phyloP scores from a whole-genome alignment of 306 rosid species.

The Glycine soja region DNA sequence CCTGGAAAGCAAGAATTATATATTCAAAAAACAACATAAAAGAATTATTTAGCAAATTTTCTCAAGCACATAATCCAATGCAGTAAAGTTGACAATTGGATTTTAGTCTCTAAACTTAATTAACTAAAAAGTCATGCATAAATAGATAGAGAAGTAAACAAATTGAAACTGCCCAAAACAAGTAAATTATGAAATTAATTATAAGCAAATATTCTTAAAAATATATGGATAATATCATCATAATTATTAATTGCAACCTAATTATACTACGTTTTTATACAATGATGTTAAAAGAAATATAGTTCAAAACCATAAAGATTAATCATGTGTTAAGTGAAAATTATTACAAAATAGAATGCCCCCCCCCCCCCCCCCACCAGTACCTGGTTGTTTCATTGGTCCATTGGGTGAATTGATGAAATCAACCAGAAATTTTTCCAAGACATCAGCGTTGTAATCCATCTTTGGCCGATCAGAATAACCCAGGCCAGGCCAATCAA shows the following conservation, averaged over 20 bases:
- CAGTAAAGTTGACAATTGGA: neutral
- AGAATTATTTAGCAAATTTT: neutral
- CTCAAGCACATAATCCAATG: slow-evolving; percentile 1
- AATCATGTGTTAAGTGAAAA: neutral
- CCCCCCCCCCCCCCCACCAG: slow-evolving; percentile 19
- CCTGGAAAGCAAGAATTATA: neutral
- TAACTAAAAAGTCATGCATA: neutral
- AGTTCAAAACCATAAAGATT: slow-evolving; percentile 18
- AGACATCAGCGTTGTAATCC: slow-evolving; percentile 83
- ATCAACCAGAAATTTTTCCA: slow-evolving; percentile 87
- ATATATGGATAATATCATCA: neutral
- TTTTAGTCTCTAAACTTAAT: slow-evolving; percentile 7
- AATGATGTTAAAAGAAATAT: slow-evolving; percentile 16
- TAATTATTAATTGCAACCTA: slow-evolving; percentile 8
- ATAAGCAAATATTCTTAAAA: neutral
- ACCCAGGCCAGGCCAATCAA: slow-evolving; percentile 98
- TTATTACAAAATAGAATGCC: slow-evolving; percentile 8
- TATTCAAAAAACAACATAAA: slow-evolving; percentile 20
- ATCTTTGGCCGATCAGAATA: slow-evolving; percentile 91
- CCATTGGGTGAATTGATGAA: slow-evolving; percentile 77
- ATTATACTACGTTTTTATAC: slow-evolving; percentile 1
- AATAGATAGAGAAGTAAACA: neutral
- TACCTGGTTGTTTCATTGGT: slow-evolving; percentile 77
- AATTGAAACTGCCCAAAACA: slow-evolving; percentile 16
- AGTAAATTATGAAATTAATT: slow-evolving; percentile 9